Evolutionary conservation across 2,329 filamentous ascomycete species (phyloP).

Genomic region (Lachnellula arida): DNA sequence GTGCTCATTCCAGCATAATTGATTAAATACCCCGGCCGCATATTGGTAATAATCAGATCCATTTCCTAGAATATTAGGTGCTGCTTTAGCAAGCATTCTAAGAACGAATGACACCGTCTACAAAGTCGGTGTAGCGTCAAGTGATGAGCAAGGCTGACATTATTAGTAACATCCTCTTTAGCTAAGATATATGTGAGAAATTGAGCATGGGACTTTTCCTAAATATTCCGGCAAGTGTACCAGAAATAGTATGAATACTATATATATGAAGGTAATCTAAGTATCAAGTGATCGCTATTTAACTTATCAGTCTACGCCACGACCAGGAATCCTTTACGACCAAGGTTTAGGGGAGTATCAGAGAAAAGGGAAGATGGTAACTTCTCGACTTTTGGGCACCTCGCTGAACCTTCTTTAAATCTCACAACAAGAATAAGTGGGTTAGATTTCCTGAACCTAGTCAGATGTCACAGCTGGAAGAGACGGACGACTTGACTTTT

Average conservation of each 20-base stretch:
- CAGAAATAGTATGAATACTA: too few relatives aligned
- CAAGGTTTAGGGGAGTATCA: conserved; percentile 45
- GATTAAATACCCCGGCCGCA: not conserved
- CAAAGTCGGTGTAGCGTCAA: not conserved
- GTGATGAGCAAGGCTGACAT: not conserved
- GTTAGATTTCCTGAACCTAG: not conserved
- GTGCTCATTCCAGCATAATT: not conserved
- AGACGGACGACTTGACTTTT: not conserved
- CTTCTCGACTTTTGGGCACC: conserved; percentile 45
- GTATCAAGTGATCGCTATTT: too few relatives aligned
- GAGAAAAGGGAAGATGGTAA: conserved; percentile 39
- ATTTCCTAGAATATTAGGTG: not conserved
- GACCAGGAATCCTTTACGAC: conserved; percentile 47
- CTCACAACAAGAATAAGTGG: not conserved
- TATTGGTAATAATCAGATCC: not conserved
- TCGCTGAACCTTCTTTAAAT: conserved; percentile 34
- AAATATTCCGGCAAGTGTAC: too few relatives aligned
- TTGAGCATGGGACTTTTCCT: too few relatives aligned
- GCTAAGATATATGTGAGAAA: too few relatives aligned
- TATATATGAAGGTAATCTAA: too few relatives aligned
- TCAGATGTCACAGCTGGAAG: not conserved
- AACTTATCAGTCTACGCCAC: too few relatives aligned
- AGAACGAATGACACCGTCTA: not conserved
- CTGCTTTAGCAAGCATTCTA: not conserved
- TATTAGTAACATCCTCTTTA: not conserved